Evolutionary conservation across 495 filamentous ascomycete species (phyloP).

Genomic region (Glarea lozoyensis): DNA sequence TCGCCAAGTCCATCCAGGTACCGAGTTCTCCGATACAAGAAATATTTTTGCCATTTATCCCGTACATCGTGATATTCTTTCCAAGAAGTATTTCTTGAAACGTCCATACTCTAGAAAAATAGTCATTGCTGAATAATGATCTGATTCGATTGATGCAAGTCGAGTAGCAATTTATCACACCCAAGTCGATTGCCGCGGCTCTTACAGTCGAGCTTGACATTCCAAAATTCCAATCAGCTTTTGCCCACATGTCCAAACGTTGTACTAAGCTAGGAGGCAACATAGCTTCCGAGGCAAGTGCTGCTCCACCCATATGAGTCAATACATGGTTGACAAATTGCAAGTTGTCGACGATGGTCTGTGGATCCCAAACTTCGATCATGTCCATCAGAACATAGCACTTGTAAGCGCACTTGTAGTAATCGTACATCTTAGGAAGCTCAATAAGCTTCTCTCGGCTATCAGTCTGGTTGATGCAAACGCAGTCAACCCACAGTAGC

Average conservation of each 20-base stretch:
- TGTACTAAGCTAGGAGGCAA: slow-evolving; percentile 5
- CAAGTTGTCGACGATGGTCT: slow-evolving; percentile 17
- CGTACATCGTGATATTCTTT: slow-evolving; percentile 22
- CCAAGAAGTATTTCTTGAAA: slow-evolving; percentile 25
- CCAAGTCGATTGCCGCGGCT: slow-evolving; percentile 14
- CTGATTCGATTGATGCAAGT: slow-evolving; percentile 16
- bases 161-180: slow-evolving; percentile 21
- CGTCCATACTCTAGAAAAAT: slow-evolving; percentile 21
- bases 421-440: slow-evolving; percentile 15
- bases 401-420: slow-evolving; percentile 13
- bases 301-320: slow-evolving; percentile 10
- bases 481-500: slow-evolving; percentile 17
- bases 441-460: slow-evolving; percentile 8
- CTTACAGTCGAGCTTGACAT: slow-evolving; percentile 1
- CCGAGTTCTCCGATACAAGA: slow-evolving; percentile 16
- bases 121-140: slow-evolving; percentile 19
- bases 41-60: slow-evolving; percentile 8
- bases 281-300: slow-evolving; percentile 6
- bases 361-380: slow-evolving; percentile 17
- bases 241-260: slow-evolving; percentile 2
- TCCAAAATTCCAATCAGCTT: slow-evolving; percentile 4
- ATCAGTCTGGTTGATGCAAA: slow-evolving; percentile 11
- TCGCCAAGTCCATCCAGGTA: slow-evolving; percentile 22
- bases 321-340: slow-evolving; percentile 17
- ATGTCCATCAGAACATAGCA: slow-evolving; percentile 22